Base-by-base conservation (phyloP, 768 basidiomycete species). In the Kwoniella bestiolae region DNA sequence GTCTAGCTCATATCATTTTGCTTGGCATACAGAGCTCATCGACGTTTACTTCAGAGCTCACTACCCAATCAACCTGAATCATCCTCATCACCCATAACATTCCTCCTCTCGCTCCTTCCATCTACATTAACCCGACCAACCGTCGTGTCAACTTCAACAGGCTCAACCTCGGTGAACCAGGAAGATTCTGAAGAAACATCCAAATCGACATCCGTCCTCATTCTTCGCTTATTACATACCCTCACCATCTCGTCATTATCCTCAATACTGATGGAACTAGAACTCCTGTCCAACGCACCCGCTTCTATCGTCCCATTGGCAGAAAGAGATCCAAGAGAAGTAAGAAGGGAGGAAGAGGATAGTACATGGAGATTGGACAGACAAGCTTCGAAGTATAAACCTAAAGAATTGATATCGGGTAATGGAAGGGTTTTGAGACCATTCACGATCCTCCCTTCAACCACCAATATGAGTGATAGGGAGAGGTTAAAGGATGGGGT, bases 361-460 rank as follows among this genome's bases (percentile, higher is more conserved):
- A 82, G 85, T 53, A 86, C 86, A 73, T 94, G 92, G 92, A 88
- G 84, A 73, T 80, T 94, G 50, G 93, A 95, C 74, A 31, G 73
- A 80, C 83, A 12, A 83, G 86, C 23, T 56, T 78, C 56, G 60
- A 66, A 47, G 59, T 90, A 69, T 23, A 70, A 64, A 50, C 74
- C 76, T 2, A 45, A 68, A 23, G 73, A 77, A 5, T 79, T 97
- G 28, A 75, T 96, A 61, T 91, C 94, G 76, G 80, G 87, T 3
- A 83, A 83, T 53, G 93, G 94, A 44, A 92, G 87, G 84, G 94
- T 94, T 56, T 83, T 96, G 60, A 87, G 90, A 35, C 92, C 95
- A 16, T 98, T 99, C 80, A 94, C 91, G 0, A 93, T 99, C 65
- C 84, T 98, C 14, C 92, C 94, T 0, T 86, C 90, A 2, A 85